Evolutionary conservation across 805 yeast genomes (phyloP).

Genomic region (Candida maesae): DNA sequence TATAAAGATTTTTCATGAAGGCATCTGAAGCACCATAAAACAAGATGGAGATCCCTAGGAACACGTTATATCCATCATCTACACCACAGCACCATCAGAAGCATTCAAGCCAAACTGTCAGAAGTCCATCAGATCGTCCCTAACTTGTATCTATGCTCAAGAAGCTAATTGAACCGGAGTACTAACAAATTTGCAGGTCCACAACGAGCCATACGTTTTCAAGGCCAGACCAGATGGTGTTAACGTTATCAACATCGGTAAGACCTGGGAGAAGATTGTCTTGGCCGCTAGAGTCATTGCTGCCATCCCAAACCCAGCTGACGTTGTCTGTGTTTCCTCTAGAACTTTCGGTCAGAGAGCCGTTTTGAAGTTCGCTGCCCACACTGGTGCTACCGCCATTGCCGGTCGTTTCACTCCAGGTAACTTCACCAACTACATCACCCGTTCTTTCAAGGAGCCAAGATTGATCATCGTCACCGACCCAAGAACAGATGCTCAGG

Average conservation of each 20-base stretch:
- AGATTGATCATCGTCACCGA: constrained; percentile 98
- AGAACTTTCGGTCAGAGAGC: constrained; percentile 99
- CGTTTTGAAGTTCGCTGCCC: constrained; percentile 98
- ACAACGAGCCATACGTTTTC: constrained; percentile 95
- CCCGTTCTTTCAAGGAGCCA: constrained; percentile 99
- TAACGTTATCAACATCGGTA: constrained; percentile 95
- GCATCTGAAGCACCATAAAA: background rate
- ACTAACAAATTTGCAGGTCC: constrained; percentile 51
- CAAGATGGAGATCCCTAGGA: no score
- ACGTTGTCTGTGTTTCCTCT: constrained; percentile 97
- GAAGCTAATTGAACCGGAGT: background rate
- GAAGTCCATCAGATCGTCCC: no score
- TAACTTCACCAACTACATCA: constrained; percentile 99
- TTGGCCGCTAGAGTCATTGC: constrained; percentile 99
- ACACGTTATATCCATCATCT: no score
- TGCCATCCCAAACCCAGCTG: constrained; percentile 97
- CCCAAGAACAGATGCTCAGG: constrained; percentile 99
- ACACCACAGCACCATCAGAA: no score
- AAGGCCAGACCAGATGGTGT: constrained; percentile 99
- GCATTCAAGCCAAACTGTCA: no score
- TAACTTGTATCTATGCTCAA: no score
- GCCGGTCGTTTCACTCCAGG: constrained; percentile 99
- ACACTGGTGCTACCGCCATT: constrained; percentile 99
- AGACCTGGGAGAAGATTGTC: constrained; percentile 99
- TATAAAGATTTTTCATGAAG: background rate